Evolutionary conservation across 176 grass and related monocot genomes (phyloP), one percentile per base, ranked within the genome.

Genomic region (Aegilops sharonensis): DNA sequence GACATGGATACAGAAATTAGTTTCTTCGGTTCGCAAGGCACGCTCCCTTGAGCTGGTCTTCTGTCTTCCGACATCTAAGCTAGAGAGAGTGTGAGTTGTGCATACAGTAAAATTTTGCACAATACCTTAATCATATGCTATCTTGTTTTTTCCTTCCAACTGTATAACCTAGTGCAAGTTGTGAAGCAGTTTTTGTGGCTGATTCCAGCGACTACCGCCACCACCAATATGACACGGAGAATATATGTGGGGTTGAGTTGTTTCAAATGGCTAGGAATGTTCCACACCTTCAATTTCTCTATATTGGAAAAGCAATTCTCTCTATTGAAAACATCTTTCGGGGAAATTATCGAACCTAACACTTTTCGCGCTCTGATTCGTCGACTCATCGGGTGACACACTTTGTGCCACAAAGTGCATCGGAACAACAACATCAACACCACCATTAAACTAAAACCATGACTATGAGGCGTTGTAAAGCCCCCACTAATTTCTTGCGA

Each of bases 311-410:
- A 59, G 56, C 56, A 59, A 59, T 59, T 21, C 56, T 85, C 36
- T 82, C 71, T 7, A 11, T 1, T 0, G 18, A 64, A 88, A 91
- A 64, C 69, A 72, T 59, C 12, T 15, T 78, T 27, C 0, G 0
- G 24, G 54, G 78, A 91, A 88, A 91, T 85, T 70, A 57, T 76
- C 61, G n/a, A 54, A 69, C 73, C 27, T 52, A 88, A 88, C 92
- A 93, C 86, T 83, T 93, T 93, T 93, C 92, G 83, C 63, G 75
- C 43, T 64, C 60, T 45, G 83, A 91, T 91, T 93, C 54, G 89
- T 40, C 75, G 65, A 83, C 11, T 12, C 82, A 79, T 80, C 73
- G 14, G 36, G 85, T 24, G 86, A n/a, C 82, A 86, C 83, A 88
- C 83, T 76, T 85, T 90, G 85, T 64, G 73, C 56, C 30, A 90